phyloP scores from a whole-genome alignment of 2,329 filamentous ascomycete species.

The Pseudocercospora macadamiae region DNA sequence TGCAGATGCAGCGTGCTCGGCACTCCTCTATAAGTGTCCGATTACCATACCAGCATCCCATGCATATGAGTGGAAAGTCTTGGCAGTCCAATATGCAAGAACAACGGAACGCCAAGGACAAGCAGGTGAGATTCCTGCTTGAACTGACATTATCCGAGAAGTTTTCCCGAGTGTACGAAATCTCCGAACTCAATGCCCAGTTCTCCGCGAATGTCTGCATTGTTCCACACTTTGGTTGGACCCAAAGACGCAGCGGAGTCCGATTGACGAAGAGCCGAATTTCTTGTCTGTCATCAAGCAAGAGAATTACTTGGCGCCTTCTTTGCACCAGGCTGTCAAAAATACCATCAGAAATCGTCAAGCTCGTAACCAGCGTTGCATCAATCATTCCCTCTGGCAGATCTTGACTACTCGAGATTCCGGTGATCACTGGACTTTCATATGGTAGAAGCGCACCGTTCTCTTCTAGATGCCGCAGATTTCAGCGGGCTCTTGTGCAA shows the following conservation, averaged over 20 bases:
- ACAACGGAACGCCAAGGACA: background rate
- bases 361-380: background rate
- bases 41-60: background rate
- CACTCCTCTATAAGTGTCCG: background rate
- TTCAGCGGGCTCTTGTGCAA: background rate
- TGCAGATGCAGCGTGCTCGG: background rate
- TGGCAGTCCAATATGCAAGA: background rate
- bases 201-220: background rate
- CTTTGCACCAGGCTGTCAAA: background rate
- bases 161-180: too few relatives aligned
- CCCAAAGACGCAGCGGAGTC: background rate
- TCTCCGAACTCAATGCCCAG: too few relatives aligned
- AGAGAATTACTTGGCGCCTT: too few relatives aligned
- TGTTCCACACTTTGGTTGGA: background rate
- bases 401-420: background rate
- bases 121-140: too few relatives aligned
- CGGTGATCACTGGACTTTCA: background rate
- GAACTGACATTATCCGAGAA: too few relatives aligned
- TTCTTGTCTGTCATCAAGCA: background rate
- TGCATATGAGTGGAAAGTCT: background rate
- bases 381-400: background rate
- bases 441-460: background rate
- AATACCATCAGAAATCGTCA: background rate
- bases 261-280: background rate
- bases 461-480: background rate